Evolutionary conservation across 1,284 basidiomycete species (phyloP), one percentile per base, ranked within the genome.

Genomic region (Porodaedalea pini): DNA sequence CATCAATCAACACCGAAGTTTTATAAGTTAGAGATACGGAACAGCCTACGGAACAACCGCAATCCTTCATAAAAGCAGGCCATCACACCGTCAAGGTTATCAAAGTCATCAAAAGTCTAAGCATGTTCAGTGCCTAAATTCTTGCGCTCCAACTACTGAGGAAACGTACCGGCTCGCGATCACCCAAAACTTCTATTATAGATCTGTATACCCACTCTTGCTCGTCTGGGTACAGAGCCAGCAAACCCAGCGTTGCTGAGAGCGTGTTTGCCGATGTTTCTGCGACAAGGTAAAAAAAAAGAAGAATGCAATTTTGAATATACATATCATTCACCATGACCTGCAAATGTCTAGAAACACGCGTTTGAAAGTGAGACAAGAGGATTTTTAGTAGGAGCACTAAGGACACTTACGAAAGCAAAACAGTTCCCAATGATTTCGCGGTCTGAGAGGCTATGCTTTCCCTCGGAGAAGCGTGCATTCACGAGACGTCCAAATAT

Each of bases 381-480:
- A n/a, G n/a, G n/a, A n/a, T n/a, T n/a, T n/a, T n/a, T n/a, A n/a
- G n/a, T n/a, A n/a, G n/a, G n/a, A n/a, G n/a, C n/a, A n/a, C n/a
- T n/a, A 13, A 19, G 27, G 27, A 6, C 2, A 32, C 57, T 59
- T 19, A 60, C 58, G 17, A 62, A 57, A 10, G 62, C 54, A 40
- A 62, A 64, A 17, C 55, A 57, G 45, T 64, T 62, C 21, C 62
- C 59, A 44, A 64, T 57, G 13, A 64, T 56, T 49, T 64, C 62
- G 19, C 43, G 36, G 19, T 64, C 61, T 10, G 40, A 40, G 11
- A 61, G 25, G 8, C 50, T 34, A 3, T 55, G 45, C 40, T 61
- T 61, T 15, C 59, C 57, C 7, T 58, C 59, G 15, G 47, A 47
- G 5, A 61, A 27, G 4, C 53, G 56, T 10, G 59, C 51, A 37